Evolutionary conservation across 345 rosid genomes (phyloP).

Genomic region (Nephelium lappaceum): DNA sequence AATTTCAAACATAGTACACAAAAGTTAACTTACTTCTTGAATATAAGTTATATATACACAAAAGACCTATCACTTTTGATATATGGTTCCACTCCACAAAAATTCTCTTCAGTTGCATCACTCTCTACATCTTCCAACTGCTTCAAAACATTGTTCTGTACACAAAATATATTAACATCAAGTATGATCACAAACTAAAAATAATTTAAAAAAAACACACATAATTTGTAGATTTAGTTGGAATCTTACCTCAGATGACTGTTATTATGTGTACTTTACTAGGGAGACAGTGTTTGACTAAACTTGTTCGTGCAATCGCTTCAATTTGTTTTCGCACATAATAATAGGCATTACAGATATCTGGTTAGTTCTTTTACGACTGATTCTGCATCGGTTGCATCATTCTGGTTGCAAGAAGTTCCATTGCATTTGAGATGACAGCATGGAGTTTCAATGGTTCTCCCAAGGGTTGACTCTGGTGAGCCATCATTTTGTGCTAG

Average conservation of each 20-base stretch:
- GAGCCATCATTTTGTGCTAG: neutral
- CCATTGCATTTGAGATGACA: neutral
- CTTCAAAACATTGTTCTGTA: neutral
- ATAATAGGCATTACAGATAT: no score
- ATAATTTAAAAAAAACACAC: no score
- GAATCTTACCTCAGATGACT: neutral
- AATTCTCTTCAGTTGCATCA: neutral
- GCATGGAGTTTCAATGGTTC: neutral
- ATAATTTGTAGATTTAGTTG: no score
- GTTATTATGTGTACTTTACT: neutral
- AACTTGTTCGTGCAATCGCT: constrained; percentile 1
- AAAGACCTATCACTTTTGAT: neutral
- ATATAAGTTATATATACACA: no score
- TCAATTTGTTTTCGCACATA: neutral
- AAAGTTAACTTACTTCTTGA: neutral
- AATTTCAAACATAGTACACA: neutral
- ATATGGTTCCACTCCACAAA: neutral
- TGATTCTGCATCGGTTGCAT: neutral
- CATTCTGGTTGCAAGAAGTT: neutral
- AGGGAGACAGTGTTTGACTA: neutral
- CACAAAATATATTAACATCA: neutral
- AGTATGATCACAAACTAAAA: neutral
- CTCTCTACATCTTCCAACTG: neutral
- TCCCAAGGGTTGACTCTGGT: neutral
- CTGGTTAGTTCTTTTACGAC: neutral